These are phyloP conservation scores for Mentha longifolia DNA, from an alignment of 257 asterid species.

Conservation along the genomic window DNA sequence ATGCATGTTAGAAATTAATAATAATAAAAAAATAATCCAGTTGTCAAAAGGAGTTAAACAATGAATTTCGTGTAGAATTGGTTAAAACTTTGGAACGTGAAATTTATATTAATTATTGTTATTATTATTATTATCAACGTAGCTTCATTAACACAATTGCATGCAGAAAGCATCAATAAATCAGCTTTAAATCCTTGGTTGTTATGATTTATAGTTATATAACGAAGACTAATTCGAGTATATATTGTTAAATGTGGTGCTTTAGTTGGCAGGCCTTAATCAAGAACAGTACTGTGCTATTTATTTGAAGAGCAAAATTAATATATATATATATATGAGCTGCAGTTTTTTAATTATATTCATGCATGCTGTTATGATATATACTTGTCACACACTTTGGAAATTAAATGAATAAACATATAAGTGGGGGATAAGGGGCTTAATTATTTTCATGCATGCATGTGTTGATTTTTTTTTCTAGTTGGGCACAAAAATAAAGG, in stretches of 20 bases:
- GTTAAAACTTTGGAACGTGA: constrained; percentile 21
- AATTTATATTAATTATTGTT: neutral
- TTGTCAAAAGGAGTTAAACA: constrained; percentile 38
- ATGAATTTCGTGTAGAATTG: constrained; percentile 42
- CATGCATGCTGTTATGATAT: constrained; percentile 10
- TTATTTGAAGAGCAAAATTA: no score
- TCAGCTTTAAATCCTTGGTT: neutral
- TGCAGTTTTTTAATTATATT: neutral
- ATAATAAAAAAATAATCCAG: constrained; percentile 25
- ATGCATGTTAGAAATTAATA: constrained; percentile 5
- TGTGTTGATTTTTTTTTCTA: no score
- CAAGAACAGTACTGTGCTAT: constrained; percentile 29
- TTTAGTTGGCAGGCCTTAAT: constrained; percentile 47
- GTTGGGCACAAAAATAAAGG: no score
- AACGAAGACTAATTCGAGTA: constrained; percentile 45
- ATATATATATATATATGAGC: no score
- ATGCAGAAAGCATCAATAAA: neutral
- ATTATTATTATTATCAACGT: constrained; percentile 2
- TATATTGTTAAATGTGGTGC: constrained; percentile 22
- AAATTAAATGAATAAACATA: neutral
- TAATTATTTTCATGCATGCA: neutral
- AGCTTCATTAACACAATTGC: constrained; percentile 46
- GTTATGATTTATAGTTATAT: constrained; percentile 48
- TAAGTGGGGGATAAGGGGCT: constrained; percentile 16
- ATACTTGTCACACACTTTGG: constrained; percentile 37